phyloP scores from a whole-genome alignment of 2,329 filamentous ascomycete species.

The Venturia carpophila region DNA sequence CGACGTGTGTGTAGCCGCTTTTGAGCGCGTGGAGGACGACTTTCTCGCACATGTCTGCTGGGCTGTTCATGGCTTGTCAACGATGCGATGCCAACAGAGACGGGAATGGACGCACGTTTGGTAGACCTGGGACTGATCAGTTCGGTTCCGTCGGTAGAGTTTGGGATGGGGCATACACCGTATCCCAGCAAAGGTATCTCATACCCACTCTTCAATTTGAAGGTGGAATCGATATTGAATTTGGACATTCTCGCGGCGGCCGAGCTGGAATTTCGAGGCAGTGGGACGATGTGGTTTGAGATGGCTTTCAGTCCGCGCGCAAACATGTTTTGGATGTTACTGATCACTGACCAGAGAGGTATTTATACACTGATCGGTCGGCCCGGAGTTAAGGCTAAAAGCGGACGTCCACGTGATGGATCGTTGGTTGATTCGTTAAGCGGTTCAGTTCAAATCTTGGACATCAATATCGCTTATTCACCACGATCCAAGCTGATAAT shows the following conservation, averaged over 20 bases:
- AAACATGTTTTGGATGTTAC: neutral
- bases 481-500: too few species aligned
- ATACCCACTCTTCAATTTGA: constrained; percentile 51
- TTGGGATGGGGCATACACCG: constrained; percentile 38
- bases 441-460: too few species aligned
- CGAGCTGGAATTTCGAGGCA: neutral
- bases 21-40: constrained; percentile 51
- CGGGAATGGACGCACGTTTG: constrained; percentile 29
- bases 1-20: constrained; percentile 52
- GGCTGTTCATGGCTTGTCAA: constrained; percentile 33
- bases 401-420: neutral
- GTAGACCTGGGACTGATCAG: constrained; percentile 28
- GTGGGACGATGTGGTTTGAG: neutral
- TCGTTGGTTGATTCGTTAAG: neutral
- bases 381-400: neutral
- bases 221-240: constrained; percentile 40
- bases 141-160: constrained; percentile 24
- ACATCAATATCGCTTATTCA: too few species aligned
- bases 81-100: too few species aligned
- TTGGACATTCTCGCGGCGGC: constrained; percentile 31
- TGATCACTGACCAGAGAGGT: neutral
- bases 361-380: neutral
- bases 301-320: neutral
- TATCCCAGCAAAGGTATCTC: constrained; percentile 54
- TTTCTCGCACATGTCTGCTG: constrained; percentile 48